Percentiles rank a stretch among this genome's conserved stretches.
These are phyloP conservation scores for Aspergillus leporis DNA, from an alignment of 495 filamentous ascomycete genomes.

Conservation along the genomic window DNA sequence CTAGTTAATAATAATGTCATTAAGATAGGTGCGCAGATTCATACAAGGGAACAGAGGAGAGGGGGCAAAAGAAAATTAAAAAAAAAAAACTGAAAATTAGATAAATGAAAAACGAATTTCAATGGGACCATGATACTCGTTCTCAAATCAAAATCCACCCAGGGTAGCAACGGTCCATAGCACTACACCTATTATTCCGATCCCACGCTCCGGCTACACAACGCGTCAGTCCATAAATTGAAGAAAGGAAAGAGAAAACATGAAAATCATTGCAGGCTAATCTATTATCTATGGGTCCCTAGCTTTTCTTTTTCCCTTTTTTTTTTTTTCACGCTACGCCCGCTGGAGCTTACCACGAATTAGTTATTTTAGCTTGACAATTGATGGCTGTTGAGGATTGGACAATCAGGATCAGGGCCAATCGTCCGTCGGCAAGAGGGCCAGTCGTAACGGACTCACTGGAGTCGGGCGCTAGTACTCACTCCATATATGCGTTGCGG, in stretches of 20 bases:
- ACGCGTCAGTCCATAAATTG: background rate
- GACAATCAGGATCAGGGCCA: constrained; percentile 5
- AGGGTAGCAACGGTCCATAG: background rate
- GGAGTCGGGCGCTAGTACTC: constrained; percentile 14
- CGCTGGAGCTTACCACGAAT: background rate
- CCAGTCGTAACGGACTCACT: constrained; percentile 1
- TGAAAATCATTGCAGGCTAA: background rate
- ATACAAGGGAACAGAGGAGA: background rate
- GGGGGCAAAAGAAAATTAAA: constrained; percentile 3
- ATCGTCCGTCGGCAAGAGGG: constrained; percentile 12
- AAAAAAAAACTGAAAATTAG: background rate
- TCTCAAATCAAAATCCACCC: background rate
- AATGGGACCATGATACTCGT: background rate
- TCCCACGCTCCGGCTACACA: background rate
- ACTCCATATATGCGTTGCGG: constrained; percentile 15
- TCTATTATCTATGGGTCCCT: background rate
- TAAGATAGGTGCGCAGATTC: background rate
- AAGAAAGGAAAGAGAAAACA: background rate
- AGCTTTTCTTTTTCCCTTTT: no score
- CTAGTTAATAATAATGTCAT: constrained; percentile 7
- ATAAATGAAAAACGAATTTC: no score
- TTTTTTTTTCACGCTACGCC: background rate
- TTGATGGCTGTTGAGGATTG: constrained; percentile 4
- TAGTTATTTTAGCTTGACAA: constrained; percentile 9
- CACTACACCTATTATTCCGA: background rate